Evolutionary conservation across 1,284 basidiomycete genomes (phyloP), one percentile per base, ranked within the genome.

Genomic region (Ustilago curta): DNA sequence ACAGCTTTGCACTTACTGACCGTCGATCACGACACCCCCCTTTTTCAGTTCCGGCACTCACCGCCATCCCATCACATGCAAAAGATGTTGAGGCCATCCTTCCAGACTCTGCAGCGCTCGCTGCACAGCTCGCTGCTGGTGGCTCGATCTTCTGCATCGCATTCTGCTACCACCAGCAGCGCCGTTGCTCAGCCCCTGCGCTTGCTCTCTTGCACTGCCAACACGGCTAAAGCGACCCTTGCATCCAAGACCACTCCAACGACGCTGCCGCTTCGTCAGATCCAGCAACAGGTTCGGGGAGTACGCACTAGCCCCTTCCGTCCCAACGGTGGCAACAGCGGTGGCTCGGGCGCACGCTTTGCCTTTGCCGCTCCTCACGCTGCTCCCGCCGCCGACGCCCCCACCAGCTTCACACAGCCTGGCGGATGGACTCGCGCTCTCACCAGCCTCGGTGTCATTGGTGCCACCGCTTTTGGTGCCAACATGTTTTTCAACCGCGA

Each of bases 401-500:
- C 79, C 29, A 77, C 73, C 27, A 76, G 72, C 65, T 51, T 81
- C 62, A 59, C 74, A 16, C 70, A 72, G 57, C 69, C 74, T 8
- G 80, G 81, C 47, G 82, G 81, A 55, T 83, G 81, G 82, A 62
- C 72, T 11, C 66, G 78, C 14, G 76, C 78, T 9, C 62, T 83
- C 21, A 76, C 70, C 45, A 79, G 71, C 39, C 48, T 81, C n/a
- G 83, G 83, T 16, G 66, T 84, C 66, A 76, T 84, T 27, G 83
- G 70, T 18, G 83, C 74, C 25, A 80, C 80, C 23, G 83, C 82
- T 19, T 70, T 84, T 27, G 82, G 75, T 42, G 77, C 79, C 53
- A 80, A 82, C 59, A 61, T 81, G 50, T 83, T 84, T 54, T 78
- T 84, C 73, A 84, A 84, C 73, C 77, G 83, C 21, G 73, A 77